Evolutionary conservation across 169 alveolate genomes (phyloP), one percentile per base, ranked within the genome.

Genomic region (Cryptosporidium parvum): DNA sequence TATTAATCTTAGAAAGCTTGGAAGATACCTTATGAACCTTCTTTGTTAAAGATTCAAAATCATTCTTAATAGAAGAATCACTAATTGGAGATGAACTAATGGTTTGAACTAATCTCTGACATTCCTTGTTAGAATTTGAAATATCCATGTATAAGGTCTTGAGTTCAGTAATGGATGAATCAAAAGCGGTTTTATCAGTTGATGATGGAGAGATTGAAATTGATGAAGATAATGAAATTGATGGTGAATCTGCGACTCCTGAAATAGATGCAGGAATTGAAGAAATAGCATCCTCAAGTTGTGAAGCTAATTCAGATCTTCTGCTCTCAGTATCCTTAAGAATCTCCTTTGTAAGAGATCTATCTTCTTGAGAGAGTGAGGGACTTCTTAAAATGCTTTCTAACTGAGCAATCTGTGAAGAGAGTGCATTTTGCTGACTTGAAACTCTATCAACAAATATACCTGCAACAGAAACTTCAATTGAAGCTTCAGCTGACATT

Each of bases 51-150:
- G 89, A 80, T 18, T 80, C 75, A 21, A 37, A 42, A 10, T 59
- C 89, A 48, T 80, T 80, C 73, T 80, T 59, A 23, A 65, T 21
- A 59, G 67, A 42, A 29, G 89, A 33, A 56, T 73, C 86, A 58
- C 86, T 73, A 3, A 73, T 31, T 16, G 89, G 45, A 35, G 48
- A n/a, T 3, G 80, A 62, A 45, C 45, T 29, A 10, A 52, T 33
- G 10, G 26, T n/a, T 29, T 29, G 37, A 35, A 70, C 10, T 44
- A 59, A 21, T 42, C 42, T 61, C 65, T 21, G 65, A 16, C 52
- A 10, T 2, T 80, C 89, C 37, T 65, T 65, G 45, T 65, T 80
- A 10, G 89, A 62, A 0, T 35, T 73, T 14, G 75, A 42, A 2
- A 80, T 42, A 21, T 80, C 89, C 75, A 62, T 44, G 26, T 42